Evolutionary conservation across 352 stramenopile species (phyloP).

Genomic region (Globisporangium yorkense): DNA sequence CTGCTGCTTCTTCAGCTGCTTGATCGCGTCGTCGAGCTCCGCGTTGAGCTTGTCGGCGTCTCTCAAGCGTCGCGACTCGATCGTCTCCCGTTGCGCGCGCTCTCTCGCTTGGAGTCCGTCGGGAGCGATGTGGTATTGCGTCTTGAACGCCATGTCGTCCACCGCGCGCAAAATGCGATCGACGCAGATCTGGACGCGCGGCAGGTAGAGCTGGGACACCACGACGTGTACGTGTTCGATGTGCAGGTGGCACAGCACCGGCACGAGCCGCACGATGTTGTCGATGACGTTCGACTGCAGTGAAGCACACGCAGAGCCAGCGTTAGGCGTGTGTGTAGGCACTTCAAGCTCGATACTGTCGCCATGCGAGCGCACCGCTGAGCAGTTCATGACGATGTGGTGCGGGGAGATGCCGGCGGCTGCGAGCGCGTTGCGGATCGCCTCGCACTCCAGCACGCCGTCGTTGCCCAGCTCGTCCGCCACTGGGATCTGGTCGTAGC

Average conservation of each 20-base stretch:
- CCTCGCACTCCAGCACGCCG: slow-evolving; percentile 37
- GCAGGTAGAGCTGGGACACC: slow-evolving; percentile 27
- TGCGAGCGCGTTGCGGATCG: slow-evolving; percentile 45
- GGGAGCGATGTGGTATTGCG: slow-evolving; percentile 23
- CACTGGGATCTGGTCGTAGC: slow-evolving; percentile 21
- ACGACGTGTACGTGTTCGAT: slow-evolving; percentile 30
- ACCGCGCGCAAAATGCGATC: slow-evolving; percentile 21
- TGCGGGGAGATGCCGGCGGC: slow-evolving; percentile 51
- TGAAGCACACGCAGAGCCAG: background rate
- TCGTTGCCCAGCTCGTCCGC: slow-evolving; percentile 34
- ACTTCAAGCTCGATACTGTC: background rate
- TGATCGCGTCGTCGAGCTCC: slow-evolving; percentile 18
- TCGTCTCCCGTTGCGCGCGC: slow-evolving; percentile 5
- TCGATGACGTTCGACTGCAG: slow-evolving; percentile 29
- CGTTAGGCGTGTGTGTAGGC: background rate
- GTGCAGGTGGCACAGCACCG: slow-evolving; percentile 23
- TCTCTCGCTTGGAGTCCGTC: slow-evolving; percentile 16
- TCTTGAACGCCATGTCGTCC: slow-evolving; percentile 16
- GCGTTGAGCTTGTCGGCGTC: background rate
- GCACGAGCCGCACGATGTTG: slow-evolving; percentile 28
- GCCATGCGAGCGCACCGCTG: slow-evolving; percentile 23
- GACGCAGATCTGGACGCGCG: slow-evolving; percentile 22
- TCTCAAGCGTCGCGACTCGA: slow-evolving; percentile 5
- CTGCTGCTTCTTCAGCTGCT: background rate
- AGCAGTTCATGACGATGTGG: slow-evolving; percentile 71